These are phyloP conservation scores for Aspergillus novoparasiticus DNA, from an alignment of 2,329 filamentous ascomycete genomes.

Conservation along the genomic window DNA sequence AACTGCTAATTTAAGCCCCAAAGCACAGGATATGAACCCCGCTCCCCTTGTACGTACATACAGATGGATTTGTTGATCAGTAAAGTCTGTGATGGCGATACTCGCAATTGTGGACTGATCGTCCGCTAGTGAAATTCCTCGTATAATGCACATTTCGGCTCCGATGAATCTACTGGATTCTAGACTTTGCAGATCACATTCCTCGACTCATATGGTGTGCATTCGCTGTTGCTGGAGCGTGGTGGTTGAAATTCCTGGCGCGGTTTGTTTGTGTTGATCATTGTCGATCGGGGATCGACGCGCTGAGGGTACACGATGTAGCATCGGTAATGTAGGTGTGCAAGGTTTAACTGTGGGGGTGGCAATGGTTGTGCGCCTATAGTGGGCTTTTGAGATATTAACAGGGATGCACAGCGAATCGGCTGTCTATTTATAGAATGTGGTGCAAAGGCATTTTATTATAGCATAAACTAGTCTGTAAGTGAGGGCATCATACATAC, in stretches of 20 bases:
- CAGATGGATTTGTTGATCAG: too few species aligned
- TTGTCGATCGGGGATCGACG: neutral
- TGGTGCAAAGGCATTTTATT: neutral
- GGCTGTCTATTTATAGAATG: neutral
- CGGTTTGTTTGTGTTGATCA: neutral
- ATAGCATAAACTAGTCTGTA: neutral
- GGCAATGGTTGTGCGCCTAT: neutral
- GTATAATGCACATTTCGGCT: neutral
- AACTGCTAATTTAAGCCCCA: neutral
- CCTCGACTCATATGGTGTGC: neutral
- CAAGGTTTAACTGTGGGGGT: neutral
- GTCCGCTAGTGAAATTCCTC: neutral
- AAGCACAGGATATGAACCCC: neutral
- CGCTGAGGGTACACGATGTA: neutral
- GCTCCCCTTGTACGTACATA: neutral
- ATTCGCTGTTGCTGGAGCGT: neutral
- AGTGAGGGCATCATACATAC: conserved; percentile 1
- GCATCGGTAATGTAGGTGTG: neutral
- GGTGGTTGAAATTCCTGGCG: neutral
- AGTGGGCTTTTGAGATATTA: too few species aligned
- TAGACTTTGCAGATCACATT: neutral
- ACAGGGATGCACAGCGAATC: neutral
- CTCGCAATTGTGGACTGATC: neutral
- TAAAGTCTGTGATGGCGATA: too few species aligned
- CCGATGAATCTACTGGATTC: neutral